phyloP scores from a whole-genome alignment of 352 stramenopile species.

The Plasmopara muralis region DNA sequence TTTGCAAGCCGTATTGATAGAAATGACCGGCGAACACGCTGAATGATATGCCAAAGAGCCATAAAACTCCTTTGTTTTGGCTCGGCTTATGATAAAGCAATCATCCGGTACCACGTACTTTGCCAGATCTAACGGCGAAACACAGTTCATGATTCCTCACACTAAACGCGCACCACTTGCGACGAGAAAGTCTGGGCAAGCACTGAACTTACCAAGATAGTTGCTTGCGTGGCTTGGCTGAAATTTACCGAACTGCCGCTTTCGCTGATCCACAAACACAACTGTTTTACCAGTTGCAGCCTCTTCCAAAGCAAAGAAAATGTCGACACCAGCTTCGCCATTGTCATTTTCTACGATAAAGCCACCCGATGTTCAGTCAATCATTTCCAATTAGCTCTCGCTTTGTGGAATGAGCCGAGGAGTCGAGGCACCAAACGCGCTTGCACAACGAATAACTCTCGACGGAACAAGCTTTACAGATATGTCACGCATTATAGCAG shows the following conservation, averaged over 20 bases:
- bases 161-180: too few relatives aligned
- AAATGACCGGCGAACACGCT: slow-evolving; percentile 24
- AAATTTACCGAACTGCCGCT: slow-evolving; percentile 7
- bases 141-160: too few relatives aligned
- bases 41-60: not conserved
- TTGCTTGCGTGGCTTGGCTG: slow-evolving; percentile 5
- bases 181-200: too few relatives aligned
- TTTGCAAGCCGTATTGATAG: slow-evolving; percentile 17
- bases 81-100: too few relatives aligned
- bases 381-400: not conserved
- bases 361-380: slow-evolving; percentile 13
- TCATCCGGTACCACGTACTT: too few relatives aligned
- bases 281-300: slow-evolving; percentile 7
- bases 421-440: slow-evolving; percentile 6
- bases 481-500: slow-evolving; percentile 1
- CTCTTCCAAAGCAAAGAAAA: slow-evolving; percentile 30
- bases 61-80: too few relatives aligned
- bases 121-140: too few relatives aligned
- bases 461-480: slow-evolving; percentile 11
- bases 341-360: slow-evolving; percentile 25
- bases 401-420: not conserved
- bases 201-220: slow-evolving; percentile 1
- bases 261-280: slow-evolving; percentile 17
- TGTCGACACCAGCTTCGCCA: slow-evolving; percentile 20
- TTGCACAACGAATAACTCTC: slow-evolving; percentile 1